These are phyloP conservation scores for Ogataea paradorogensis DNA, from an alignment of 805 yeast genomes.

Conservation along the genomic window DNA sequence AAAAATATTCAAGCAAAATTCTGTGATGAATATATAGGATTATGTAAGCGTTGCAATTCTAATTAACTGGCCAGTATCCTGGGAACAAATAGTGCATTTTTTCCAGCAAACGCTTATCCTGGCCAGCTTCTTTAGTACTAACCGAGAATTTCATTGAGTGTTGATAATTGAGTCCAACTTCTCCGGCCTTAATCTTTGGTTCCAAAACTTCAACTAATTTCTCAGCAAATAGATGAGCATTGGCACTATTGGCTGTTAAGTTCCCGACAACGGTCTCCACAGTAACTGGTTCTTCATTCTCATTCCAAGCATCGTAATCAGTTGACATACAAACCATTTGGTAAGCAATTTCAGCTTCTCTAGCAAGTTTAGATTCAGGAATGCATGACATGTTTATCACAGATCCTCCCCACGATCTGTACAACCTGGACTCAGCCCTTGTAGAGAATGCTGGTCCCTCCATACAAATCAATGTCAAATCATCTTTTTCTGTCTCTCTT, in stretches of 20 bases:
- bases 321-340: conserved; percentile 99
- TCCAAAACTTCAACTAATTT: conserved; percentile 66
- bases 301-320: conserved; percentile 98
- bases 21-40: background rate
- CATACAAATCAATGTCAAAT: conserved; percentile 89
- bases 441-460: conserved; percentile 99
- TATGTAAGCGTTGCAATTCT: conserved; percentile 3
- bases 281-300: conserved; percentile 91
- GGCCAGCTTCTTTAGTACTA: conserved; percentile 71
- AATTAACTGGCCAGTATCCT: conserved; percentile 68
- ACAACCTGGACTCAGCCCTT: conserved; percentile 90
- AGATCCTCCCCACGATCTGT: conserved; percentile 85
- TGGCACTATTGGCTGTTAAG: conserved; percentile 78
- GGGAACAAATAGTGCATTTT: conserved; percentile 89
- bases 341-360: conserved; percentile 95
- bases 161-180: conserved; percentile 64
- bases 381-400: conserved; percentile 95
- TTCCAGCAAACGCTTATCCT: conserved; percentile 66
- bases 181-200: conserved; percentile 53
- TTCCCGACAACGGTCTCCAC: conserved; percentile 96
- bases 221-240: conserved; percentile 78
- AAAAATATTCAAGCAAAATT: conserved; percentile 2
- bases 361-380: conserved; percentile 96
- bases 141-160: conserved; percentile 82
- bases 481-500: conserved; percentile 60